Evolutionary conservation across 2,329 filamentous ascomycete genomes (phyloP).

Genomic region (Sarocladiaceae sp.): DNA sequence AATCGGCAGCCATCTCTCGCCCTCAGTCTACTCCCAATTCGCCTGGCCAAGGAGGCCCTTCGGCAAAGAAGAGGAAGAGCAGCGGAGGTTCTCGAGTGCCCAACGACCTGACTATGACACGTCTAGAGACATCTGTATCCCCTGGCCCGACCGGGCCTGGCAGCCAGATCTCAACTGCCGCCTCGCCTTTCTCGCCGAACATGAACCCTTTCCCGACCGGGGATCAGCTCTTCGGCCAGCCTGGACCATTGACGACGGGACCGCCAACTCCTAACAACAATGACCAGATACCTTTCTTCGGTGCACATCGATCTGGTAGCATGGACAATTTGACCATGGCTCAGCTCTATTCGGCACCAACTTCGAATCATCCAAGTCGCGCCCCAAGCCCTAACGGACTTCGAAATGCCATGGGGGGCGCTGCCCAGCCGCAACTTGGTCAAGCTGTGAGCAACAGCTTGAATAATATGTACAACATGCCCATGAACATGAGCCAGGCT

Average conservation of each 20-base stretch:
- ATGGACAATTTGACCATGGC: conserved; percentile 62
- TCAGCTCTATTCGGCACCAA: conserved; percentile 66
- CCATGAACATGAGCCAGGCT: conserved; percentile 45
- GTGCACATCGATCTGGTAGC: conserved; percentile 55
- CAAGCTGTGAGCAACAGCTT: conserved; percentile 45
- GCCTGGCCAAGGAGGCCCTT: conserved; percentile 61
- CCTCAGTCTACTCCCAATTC: conserved; percentile 69
- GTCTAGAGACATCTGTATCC: conserved; percentile 55
- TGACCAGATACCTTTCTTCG: conserved; percentile 52
- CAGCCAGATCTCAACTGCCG: conserved; percentile 34
- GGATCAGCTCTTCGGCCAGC: conserved; percentile 42
- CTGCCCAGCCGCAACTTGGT: conserved; percentile 38
- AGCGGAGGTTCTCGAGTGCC: conserved; percentile 69
- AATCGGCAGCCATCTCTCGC: conserved; percentile 16
- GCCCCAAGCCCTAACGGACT: conserved; percentile 66
- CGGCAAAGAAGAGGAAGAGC: conserved; percentile 77
- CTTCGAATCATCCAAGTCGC: conserved; percentile 70
- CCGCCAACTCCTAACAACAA: conserved; percentile 64
- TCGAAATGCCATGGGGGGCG: conserved; percentile 36
- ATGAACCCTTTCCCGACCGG: conserved; percentile 37
- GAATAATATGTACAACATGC: conserved; percentile 45
- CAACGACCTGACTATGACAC: conserved; percentile 75
- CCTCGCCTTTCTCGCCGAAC: conserved; percentile 52
- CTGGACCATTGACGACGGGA: conserved; percentile 45
- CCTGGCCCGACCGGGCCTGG: conserved; percentile 20